Percentiles rank a stretch among this genome's conserved stretches.
Evolutionary conservation across 371 early-diverging fungal species (phyloP).

Genomic region (Lichtheimia hyalospora): DNA sequence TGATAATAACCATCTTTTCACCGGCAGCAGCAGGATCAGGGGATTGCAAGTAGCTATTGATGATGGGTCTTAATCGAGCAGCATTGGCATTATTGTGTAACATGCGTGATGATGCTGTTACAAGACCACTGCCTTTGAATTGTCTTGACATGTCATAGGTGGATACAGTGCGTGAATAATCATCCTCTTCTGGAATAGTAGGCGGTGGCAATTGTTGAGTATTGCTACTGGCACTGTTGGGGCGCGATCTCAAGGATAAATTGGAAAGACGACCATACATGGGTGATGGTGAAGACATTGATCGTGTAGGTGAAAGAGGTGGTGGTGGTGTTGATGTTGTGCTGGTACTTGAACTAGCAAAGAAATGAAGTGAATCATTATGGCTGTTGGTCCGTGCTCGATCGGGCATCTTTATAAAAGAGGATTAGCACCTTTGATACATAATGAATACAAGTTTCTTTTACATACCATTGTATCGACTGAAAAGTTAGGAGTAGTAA

Average conservation of each 20-base stretch:
- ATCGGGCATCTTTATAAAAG: conserved; percentile 3
- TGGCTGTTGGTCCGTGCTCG: conserved; percentile 13
- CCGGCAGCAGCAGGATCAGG: conserved; percentile 64
- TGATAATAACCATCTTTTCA: conserved; percentile 69
- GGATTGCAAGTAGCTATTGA: conserved; percentile 42
- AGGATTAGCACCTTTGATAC: not conserved
- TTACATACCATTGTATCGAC: conserved; percentile 7
- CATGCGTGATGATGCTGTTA: conserved; percentile 20
- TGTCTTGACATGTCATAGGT: not conserved
- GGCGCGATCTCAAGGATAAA: not conserved
- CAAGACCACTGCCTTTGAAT: conserved; percentile 8
- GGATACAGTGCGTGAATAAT: not conserved
- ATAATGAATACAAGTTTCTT: not conserved
- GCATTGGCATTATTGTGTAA: conserved; percentile 18
- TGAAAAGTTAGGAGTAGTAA: conserved; percentile 2
- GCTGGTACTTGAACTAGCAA: conserved; percentile 7
- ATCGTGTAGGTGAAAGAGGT: conserved; percentile 19
- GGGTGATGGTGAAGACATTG: conserved; percentile 26
- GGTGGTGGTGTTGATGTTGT: conserved; percentile 16
- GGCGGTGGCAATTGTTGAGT: not conserved
- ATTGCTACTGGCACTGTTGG: not conserved
- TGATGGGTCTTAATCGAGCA: conserved; percentile 26
- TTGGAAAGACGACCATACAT: conserved; percentile 16
- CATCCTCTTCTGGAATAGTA: conserved; percentile 2
- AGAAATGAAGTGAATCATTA: conserved; percentile 14